Evolutionary conservation across 129 eudicot species (phyloP).

Genomic region (Calendula officinalis): DNA sequence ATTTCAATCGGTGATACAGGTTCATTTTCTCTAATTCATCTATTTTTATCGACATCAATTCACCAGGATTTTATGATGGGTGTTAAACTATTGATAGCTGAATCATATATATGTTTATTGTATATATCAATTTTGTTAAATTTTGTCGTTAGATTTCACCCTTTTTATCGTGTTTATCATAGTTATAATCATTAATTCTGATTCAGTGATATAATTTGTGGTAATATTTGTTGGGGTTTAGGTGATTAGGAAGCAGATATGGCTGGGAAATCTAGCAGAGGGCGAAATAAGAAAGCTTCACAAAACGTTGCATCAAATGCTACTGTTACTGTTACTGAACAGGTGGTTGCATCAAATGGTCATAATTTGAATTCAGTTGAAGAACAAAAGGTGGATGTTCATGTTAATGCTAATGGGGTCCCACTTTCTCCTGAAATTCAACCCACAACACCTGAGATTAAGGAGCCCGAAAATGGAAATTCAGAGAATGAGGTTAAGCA

Average conservation of each 20-base stretch:
- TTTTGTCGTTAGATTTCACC: background rate
- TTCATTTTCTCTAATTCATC: constrained; percentile 13
- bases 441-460: constrained; percentile 32
- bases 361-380: constrained; percentile 28
- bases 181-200: background rate
- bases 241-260: constrained; percentile 44
- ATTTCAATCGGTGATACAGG: constrained; percentile 39
- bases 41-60: constrained; percentile 15
- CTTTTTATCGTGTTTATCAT: background rate
- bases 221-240: constrained; percentile 6
- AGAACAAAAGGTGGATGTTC: constrained; percentile 25
- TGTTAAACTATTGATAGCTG: background rate
- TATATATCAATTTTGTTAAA: background rate
- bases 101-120: background rate
- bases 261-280: constrained; percentile 94
- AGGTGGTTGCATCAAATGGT: constrained; percentile 39
- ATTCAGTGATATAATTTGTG: constrained; percentile 7
- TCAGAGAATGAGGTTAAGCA: constrained; percentile 54
- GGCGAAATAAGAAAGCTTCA: constrained; percentile 61
- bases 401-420: constrained; percentile 44
- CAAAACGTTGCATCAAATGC: constrained; percentile 28
- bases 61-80: constrained; percentile 28
- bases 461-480: constrained; percentile 40
- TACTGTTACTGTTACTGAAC: constrained; percentile 31
- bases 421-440: constrained; percentile 31